A percentile compares a stretch with the other conserved stretches of the same genome.
phyloP scores from a whole-genome alignment of 2,329 filamentous ascomycete species.

The Stagonosporopsis rhizophila region DNA sequence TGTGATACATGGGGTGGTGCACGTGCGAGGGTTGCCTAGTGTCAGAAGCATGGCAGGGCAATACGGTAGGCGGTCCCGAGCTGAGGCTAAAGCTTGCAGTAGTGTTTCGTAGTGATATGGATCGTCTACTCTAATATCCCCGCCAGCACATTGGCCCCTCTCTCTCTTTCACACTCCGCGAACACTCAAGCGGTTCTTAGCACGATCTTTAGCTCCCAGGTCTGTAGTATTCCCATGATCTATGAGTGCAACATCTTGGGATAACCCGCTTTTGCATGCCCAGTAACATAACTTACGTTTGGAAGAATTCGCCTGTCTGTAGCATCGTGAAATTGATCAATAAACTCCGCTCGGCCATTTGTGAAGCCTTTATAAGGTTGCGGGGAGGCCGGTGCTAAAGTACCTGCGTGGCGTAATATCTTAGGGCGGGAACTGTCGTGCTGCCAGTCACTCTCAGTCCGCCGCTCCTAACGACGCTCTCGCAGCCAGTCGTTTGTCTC shows the following conservation, averaged over 20 bases:
- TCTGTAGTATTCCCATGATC: background rate
- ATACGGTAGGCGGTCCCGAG: background rate
- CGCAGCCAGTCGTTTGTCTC: conserved; percentile 66
- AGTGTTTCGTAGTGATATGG: background rate
- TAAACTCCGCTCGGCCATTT: background rate
- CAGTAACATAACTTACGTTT: background rate
- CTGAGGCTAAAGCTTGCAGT: background rate
- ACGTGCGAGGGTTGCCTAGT: conserved; percentile 2
- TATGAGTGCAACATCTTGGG: conserved; percentile 1
- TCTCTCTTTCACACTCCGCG: background rate
- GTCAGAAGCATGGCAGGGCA: background rate
- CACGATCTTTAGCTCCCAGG: background rate
- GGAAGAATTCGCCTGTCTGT: background rate
- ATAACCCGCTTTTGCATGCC: conserved; percentile 1
- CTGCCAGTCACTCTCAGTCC: background rate
- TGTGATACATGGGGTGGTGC: background rate
- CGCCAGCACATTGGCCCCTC: background rate
- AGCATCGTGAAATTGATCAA: background rate
- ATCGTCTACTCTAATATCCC: background rate
- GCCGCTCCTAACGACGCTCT: conserved; percentile 33
- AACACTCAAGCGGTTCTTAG: background rate
- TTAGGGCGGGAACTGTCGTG: background rate
- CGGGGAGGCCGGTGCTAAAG: background rate
- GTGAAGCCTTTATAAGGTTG: background rate
- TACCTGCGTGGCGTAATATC: background rate